phyloP scores from a whole-genome alignment of 2,329 filamentous ascomycete species.

The Fusarium goolgardi region DNA sequence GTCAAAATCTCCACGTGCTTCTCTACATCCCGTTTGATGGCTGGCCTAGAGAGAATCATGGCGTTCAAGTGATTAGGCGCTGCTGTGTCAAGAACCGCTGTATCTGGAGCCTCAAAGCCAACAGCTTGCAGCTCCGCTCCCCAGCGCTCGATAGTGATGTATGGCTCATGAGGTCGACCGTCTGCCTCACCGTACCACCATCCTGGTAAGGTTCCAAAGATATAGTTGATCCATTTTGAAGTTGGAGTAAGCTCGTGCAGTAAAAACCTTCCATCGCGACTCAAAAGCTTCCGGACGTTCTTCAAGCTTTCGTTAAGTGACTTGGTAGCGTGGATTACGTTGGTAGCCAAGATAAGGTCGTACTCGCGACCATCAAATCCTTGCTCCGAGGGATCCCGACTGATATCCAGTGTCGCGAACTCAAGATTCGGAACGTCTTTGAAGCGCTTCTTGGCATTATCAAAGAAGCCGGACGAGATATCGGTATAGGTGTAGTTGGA shows the following conservation, averaged over 20 bases:
- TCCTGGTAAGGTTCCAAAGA: conserved; percentile 8
- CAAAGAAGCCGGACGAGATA: conserved; percentile 2
- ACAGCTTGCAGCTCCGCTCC: not conserved
- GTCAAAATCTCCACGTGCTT: not conserved
- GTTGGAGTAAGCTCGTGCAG: conserved; percentile 1
- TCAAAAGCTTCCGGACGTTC: not conserved
- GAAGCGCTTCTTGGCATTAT: conserved; percentile 1
- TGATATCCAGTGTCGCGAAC: conserved; percentile 1
- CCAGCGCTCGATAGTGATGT: not conserved
- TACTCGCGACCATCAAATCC: not conserved
- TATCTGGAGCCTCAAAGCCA: conserved; percentile 1
- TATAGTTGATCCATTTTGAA: conserved; percentile 10
- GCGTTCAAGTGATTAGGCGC: conserved; percentile 2
- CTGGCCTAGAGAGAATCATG: conserved; percentile 6
- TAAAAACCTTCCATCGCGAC: not conserved
- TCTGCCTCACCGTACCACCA: conserved; percentile 12
- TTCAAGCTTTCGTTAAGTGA: conserved; percentile 3
- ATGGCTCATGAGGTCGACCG: not conserved
- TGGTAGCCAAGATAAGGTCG: conserved; percentile 6
- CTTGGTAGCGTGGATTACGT: not conserved
- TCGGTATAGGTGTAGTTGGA: conserved; percentile 9
- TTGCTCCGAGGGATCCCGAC: not conserved
- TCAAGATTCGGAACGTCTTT: conserved; percentile 1
- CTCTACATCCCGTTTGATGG: rapidly evolving
- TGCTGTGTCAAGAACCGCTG: not conserved